Conservation (phyloP, 306 rosid species). For the Casuarina glauca region DNA sequence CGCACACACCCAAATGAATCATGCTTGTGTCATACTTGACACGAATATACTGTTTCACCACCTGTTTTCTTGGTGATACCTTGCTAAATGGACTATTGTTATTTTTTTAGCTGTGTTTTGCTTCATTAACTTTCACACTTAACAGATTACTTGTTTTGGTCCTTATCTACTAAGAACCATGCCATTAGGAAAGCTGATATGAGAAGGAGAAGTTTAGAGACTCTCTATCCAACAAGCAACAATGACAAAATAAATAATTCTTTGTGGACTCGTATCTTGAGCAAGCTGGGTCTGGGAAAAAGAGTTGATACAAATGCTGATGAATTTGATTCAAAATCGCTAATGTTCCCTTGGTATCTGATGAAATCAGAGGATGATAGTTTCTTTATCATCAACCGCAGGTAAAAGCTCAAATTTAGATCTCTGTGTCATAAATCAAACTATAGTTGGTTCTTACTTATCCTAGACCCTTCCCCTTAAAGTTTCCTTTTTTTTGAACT, state of each 20-base stretch:
- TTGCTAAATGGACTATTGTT: neutral
- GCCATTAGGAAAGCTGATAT: slow-evolving; percentile 90
- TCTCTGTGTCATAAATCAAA: neutral
- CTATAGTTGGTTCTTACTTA: neutral
- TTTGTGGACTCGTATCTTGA: slow-evolving; percentile 66
- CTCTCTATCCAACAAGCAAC: slow-evolving; percentile 57
- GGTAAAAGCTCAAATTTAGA: slow-evolving; percentile 39
- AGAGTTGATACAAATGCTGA: slow-evolving; percentile 43
- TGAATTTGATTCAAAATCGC: slow-evolving; percentile 48
- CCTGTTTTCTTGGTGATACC: neutral
- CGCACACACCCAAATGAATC: too few species aligned
- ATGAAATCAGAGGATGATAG: slow-evolving; percentile 61
- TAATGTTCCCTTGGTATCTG: slow-evolving; percentile 88
- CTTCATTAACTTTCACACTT: slow-evolving; percentile 19
- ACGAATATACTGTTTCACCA: neutral
- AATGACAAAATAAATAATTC: slow-evolving; percentile 39
- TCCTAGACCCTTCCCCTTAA: neutral
- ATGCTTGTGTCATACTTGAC: too few species aligned
- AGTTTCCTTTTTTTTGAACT: neutral
- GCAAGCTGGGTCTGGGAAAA: slow-evolving; percentile 61
- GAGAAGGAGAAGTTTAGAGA: slow-evolving; percentile 60
- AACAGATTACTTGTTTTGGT: slow-evolving; percentile 32
- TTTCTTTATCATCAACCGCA: slow-evolving; percentile 58
- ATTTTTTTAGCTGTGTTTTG: neutral
- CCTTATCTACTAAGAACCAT: slow-evolving; percentile 64